Conservation (phyloP, 495 filamentous ascomycete species). For the Hypoxylon perforatum region DNA sequence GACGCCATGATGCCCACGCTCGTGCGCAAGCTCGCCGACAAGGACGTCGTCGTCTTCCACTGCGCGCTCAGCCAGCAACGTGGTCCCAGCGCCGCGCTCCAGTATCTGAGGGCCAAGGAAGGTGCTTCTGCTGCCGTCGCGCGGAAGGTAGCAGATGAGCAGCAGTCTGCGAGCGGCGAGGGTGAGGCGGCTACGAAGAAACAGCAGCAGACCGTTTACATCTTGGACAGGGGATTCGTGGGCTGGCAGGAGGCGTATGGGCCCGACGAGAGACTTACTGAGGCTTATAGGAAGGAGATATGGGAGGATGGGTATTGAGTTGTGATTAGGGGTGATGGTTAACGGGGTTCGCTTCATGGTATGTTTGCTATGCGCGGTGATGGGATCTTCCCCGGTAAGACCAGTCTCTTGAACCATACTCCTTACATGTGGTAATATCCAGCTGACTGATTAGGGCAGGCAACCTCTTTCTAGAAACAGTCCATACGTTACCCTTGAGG, state of each 20-base stretch:
- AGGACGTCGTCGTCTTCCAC: constrained; percentile 90
- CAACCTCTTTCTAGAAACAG: too few species aligned
- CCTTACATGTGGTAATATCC: too few species aligned
- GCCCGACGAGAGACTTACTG: constrained; percentile 81
- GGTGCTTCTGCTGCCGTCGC: constrained; percentile 45
- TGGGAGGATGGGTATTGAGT: constrained; percentile 70
- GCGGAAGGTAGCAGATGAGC: constrained; percentile 9
- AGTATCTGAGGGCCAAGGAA: constrained; percentile 74
- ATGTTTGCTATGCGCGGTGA: background rate
- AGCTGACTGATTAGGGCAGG: too few species aligned
- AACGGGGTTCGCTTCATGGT: background rate
- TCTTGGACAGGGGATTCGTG: constrained; percentile 88
- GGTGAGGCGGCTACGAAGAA: constrained; percentile 39
- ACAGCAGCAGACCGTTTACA: constrained; percentile 72
- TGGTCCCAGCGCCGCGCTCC: constrained; percentile 74
- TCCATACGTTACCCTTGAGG: too few species aligned
- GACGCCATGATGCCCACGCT: constrained; percentile 84
- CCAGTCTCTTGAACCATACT: too few species aligned
- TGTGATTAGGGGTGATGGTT: background rate
- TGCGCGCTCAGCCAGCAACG: constrained; percentile 94
- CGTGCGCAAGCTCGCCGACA: constrained; percentile 78
- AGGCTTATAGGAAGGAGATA: constrained; percentile 85
- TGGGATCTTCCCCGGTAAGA: too few species aligned
- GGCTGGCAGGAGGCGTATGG: constrained; percentile 93
- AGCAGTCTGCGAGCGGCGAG: constrained; percentile 16